These are phyloP conservation scores for Sungouiozyma intestinalis DNA, from an alignment of 805 yeast genomes.

Conservation along the genomic window DNA sequence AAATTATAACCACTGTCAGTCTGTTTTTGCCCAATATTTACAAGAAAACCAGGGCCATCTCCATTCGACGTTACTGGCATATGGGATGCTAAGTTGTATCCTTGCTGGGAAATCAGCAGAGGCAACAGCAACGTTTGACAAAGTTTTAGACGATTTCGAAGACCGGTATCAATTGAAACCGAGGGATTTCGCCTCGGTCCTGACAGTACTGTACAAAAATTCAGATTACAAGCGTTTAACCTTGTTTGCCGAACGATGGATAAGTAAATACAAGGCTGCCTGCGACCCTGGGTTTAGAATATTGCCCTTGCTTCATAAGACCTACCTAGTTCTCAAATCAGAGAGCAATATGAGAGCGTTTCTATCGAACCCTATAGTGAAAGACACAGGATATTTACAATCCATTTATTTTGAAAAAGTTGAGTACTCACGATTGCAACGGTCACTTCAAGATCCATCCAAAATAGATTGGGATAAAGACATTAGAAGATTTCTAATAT, in stretches of 20 bases:
- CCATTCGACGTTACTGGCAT: neutral
- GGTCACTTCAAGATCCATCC: neutral
- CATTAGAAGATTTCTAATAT: neutral
- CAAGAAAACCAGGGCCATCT: neutral
- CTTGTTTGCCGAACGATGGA: neutral
- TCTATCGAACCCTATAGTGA: neutral
- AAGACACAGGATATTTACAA: neutral
- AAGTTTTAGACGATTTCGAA: neutral
- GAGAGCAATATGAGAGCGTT: neutral
- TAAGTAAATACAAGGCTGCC: neutral
- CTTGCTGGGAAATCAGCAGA: neutral
- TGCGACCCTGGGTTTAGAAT: neutral
- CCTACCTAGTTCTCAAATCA: neutral
- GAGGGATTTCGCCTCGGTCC: neutral
- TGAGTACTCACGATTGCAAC: neutral
- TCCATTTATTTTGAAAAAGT: neutral
- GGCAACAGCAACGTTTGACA: neutral
- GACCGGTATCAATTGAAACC: neutral
- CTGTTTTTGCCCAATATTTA: neutral
- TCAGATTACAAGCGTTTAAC: neutral
- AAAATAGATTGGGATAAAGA: neutral
- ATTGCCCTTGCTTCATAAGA: neutral
- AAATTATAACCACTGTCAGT: neutral
- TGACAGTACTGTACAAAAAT: neutral
- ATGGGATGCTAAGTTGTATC: neutral